Evolutionary conservation across 1,284 basidiomycete species (phyloP), one percentile per base, ranked within the genome.

Genomic region (Austroboletus niveus): DNA sequence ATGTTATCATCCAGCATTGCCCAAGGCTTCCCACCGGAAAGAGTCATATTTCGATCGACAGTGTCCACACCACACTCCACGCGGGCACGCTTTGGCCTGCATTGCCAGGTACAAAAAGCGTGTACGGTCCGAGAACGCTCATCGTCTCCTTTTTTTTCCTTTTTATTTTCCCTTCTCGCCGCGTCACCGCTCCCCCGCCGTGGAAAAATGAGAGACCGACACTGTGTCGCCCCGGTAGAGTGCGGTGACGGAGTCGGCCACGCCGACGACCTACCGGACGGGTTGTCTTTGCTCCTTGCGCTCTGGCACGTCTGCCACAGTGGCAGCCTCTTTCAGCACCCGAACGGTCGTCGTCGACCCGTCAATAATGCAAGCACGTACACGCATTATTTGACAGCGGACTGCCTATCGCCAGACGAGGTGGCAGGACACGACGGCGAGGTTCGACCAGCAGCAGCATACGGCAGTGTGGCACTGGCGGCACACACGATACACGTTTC

Each of bases 71-170:
- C 17, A 40, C 39, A 20, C 22, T 5, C 22, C 22, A 24, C 22
- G 22, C 39, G 39, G 20, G 2, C 45, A 56, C 40, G 48, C 42
- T 31, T 48, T 51, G 46, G 42, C 3, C 17, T 31, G 27, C 8
- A 5, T 15, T 12, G 24, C 30, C 20, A 12, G 35, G 39, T 52
- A 51, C 53, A 49, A 57, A 53, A 53, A 17, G 17, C 17, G 17
- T 17, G 17, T 17, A 17, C 17, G 17, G 17, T 17, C 22, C 22
- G 5, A 24, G 22, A 24, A 24, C 22, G 22, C 22, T 24, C 22
- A 24, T 24, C 22, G 10, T 17, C 44, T 14, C 15, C 8, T n/a
- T 24, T 24, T 22, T 22, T n/a, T 14, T 38, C 35, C 4, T 15
- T 31, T 42, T 36, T 36, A 30, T 38, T n/a, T n/a, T 38, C n/a